These are phyloP conservation scores for Trichosanthes cucumerina DNA, from an alignment of 306 rosid genomes.

Conservation along the genomic window DNA sequence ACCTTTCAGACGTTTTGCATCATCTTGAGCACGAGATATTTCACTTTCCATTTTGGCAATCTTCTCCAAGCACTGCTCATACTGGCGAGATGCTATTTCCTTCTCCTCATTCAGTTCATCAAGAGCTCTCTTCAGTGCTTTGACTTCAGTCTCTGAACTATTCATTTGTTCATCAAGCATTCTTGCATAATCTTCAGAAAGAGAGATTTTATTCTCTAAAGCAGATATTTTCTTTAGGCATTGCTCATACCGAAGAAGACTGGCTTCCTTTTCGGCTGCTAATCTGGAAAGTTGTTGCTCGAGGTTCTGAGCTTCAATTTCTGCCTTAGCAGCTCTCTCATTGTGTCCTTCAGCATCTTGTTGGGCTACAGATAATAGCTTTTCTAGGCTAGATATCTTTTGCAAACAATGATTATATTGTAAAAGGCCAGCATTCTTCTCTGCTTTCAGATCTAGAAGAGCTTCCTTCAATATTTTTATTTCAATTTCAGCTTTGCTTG, in stretches of 20 bases:
- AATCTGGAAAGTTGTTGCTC: conserved; percentile 47
- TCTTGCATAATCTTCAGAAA: conserved; percentile 60
- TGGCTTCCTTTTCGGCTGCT: conserved; percentile 59
- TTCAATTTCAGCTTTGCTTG: conserved; percentile 87
- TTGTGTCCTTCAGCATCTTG: conserved; percentile 37
- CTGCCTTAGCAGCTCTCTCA: conserved; percentile 56
- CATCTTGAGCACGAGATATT: conserved; percentile 48
- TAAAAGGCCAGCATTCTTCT: conserved; percentile 59
- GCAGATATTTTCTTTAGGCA: conserved; percentile 61
- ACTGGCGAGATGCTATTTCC: conserved; percentile 44
- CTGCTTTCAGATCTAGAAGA: conserved; percentile 45
- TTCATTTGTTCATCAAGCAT: conserved; percentile 47
- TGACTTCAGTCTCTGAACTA: conserved; percentile 49
- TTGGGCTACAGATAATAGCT: conserved; percentile 35
- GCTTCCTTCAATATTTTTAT: conserved; percentile 63
- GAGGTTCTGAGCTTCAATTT: conserved; percentile 48
- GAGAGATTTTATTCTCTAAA: conserved; percentile 56
- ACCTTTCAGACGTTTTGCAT: conserved; percentile 32
- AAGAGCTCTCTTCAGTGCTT: conserved; percentile 41
- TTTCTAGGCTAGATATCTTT: conserved; percentile 59
- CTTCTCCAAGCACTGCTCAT: conserved; percentile 59
- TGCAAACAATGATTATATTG: conserved; percentile 53
- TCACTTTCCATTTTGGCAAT: conserved; percentile 60
- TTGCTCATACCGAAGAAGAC: conserved; percentile 42
- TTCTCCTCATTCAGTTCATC: conserved; percentile 45